Base-by-base conservation (phyloP, 1,284 basidiomycete species). In the Heterobasidion irregulare region DNA sequence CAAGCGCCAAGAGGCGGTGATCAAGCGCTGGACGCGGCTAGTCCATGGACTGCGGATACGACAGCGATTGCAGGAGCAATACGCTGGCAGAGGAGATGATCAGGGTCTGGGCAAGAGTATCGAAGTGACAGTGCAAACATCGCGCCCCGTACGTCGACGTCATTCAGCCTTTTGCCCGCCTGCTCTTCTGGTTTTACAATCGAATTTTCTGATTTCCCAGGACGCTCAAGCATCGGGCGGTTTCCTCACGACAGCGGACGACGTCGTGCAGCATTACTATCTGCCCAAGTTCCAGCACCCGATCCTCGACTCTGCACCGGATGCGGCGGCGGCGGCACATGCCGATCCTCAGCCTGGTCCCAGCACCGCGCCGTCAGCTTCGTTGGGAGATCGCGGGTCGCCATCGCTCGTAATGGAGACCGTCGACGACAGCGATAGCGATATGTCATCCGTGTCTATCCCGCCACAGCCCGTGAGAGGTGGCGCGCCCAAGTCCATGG, bases 21-120 rank as follows among this genome's bases (percentile, higher is more conserved):
- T 97, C 61, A 95, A 94, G 70, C 82, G 88, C 47, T 99, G 97
- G 97, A 82, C 77, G 48, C 86, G 87, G 61, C 79, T 99, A 35
- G 79, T 98, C 33, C 90, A 93, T 44, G 95, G 94, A 1, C 75
- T 98, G 49, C 80, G 90, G 32, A 92, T 98, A 56, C 81, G 92
- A 8, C 78, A 88, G 64, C 80, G 94, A 41, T 75, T 98, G 36
- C 84, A 89, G 63, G 83, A 83, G 52, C 85, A 96, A 66, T 98
- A 98, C 69, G 83, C 79, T 6, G 71, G 67, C 6, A 63, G 67
- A 38, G 67, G 66, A 34, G 71, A 67, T 46, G 18, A 45, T 43
- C 34, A 50, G 10, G 38, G n/a, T 12, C 12, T 10, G 12, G 8
- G 12, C 10, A 41, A 41, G 10, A n/a, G 6, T 6, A 41, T 6